A percentile compares a stretch with the other conserved stretches of the same genome.
These are phyloP conservation scores for Physaria fendleri DNA, from an alignment of 345 rosid species.

Conservation along the genomic window DNA sequence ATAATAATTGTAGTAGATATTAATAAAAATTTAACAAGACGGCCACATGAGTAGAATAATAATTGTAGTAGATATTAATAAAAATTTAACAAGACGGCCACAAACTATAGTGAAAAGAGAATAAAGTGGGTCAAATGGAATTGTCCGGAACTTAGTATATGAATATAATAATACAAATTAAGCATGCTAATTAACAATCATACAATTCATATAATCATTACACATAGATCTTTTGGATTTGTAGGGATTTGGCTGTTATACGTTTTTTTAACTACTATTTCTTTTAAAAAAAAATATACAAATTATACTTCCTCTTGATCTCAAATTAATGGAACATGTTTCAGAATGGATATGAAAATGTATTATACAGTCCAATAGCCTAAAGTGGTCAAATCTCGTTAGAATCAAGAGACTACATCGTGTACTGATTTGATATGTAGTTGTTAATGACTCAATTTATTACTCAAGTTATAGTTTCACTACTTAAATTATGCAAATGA, in stretches of 20 bases:
- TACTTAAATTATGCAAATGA: too few species aligned
- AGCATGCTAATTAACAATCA: slow-evolving; percentile 21
- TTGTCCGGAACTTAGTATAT: slow-evolving; percentile 1
- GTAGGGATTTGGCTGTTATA: slow-evolving; percentile 22
- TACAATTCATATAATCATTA: slow-evolving; percentile 18
- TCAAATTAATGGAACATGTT: neutral
- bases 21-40: slow-evolving; percentile 19
- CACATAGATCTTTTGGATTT: slow-evolving; percentile 22
- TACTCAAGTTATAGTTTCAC: too few species aligned
- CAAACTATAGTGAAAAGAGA: slow-evolving; percentile 8
- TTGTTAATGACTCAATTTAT: too few species aligned
- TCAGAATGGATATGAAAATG: neutral
- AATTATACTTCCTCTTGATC: neutral
- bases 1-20: neutral
- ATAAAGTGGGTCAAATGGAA: slow-evolving; percentile 20
- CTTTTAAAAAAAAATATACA: too few species aligned
- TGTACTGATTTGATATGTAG: too few species aligned
- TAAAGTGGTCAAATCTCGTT: too few species aligned
- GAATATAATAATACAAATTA: slow-evolving; percentile 2
- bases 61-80: neutral
- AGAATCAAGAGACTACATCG: too few species aligned
- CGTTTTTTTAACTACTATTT: neutral
- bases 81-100: slow-evolving; percentile 20
- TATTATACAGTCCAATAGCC: too few species aligned
- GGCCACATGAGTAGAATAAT: slow-evolving; percentile 6